Evolutionary conservation across 2,329 filamentous ascomycete species (phyloP).

Genomic region (Monosporascus sp.): DNA sequence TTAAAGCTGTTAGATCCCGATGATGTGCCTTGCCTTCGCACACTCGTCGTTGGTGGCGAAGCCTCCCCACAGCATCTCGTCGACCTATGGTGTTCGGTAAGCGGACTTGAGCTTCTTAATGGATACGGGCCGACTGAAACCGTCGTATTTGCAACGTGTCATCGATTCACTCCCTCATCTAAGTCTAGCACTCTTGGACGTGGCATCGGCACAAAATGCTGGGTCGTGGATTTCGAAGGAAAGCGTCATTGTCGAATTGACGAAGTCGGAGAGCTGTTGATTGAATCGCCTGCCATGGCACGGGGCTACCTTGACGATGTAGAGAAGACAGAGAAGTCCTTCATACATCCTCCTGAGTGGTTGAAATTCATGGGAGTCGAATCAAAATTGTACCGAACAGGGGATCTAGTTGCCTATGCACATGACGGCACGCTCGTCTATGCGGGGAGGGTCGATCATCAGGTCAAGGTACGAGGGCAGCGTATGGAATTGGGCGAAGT

Average conservation of each 20-base stretch:
- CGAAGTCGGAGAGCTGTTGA: slow-evolving; percentile 29
- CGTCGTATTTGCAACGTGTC: slow-evolving; percentile 21
- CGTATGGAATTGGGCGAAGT: slow-evolving; percentile 14
- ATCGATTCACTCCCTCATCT: not conserved
- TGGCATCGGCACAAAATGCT: not conserved
- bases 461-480: slow-evolving; percentile 25
- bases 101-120: slow-evolving; percentile 28
- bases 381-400: slow-evolving; percentile 44
- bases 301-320: slow-evolving; percentile 33
- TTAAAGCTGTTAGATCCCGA: slow-evolving; percentile 11
- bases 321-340: slow-evolving; percentile 26
- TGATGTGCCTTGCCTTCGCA: slow-evolving; percentile 12
- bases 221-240: not conserved
- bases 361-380: slow-evolving; percentile 39
- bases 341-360: slow-evolving; percentile 18
- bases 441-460: slow-evolving; percentile 40
- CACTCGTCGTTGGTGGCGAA: slow-evolving; percentile 20
- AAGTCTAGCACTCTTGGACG: not conserved
- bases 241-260: slow-evolving; percentile 14
- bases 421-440: slow-evolving; percentile 33
- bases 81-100: slow-evolving; percentile 7
- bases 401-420: slow-evolving; percentile 15
- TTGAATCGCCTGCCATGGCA: slow-evolving; percentile 31
- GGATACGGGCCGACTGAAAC: slow-evolving; percentile 7
- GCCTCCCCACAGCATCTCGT: slow-evolving; percentile 21